Conservation (phyloP, 202 grass and related monocot species). For the Digitaria exilis region DNA sequence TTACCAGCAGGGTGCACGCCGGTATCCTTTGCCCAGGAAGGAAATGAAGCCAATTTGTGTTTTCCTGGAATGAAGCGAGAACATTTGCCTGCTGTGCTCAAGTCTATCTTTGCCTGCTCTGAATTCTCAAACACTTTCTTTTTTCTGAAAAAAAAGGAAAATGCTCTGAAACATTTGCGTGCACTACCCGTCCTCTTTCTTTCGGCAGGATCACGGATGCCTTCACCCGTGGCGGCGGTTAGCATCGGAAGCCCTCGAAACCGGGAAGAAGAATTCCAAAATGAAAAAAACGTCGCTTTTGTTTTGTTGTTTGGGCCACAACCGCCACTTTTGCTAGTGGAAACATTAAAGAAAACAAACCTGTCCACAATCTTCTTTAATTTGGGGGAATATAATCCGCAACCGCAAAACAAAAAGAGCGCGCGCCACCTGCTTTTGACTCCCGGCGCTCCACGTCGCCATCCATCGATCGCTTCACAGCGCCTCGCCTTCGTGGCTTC, state of each 20-base stretch:
- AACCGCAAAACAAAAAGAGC: slow-evolving; percentile 1
- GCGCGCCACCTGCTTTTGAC: slow-evolving; percentile 20
- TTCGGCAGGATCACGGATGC: slow-evolving; percentile 10
- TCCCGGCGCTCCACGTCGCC: slow-evolving; percentile 1
- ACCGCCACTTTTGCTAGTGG: not conserved
- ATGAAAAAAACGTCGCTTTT: not conserved
- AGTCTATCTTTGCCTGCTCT: too few relatives aligned
- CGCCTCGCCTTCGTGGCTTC: too few relatives aligned
- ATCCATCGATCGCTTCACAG: too few relatives aligned
- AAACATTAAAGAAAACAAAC: not conserved
- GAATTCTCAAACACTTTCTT: not conserved
- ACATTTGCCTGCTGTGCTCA: too few relatives aligned
- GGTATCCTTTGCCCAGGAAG: not conserved
- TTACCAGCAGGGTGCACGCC: too few relatives aligned
- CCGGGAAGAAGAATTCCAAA: not conserved
- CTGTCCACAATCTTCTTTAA: not conserved
- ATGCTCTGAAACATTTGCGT: not conserved
- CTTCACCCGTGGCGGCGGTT: not conserved
- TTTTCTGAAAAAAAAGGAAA: too few relatives aligned
- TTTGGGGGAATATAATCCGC: slow-evolving; percentile 26
- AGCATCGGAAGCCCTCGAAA: not conserved
- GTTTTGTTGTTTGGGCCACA: not conserved
- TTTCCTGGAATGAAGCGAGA: not conserved
- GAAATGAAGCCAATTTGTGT: not conserved
- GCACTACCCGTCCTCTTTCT: too few relatives aligned